Evolutionary conservation across 495 filamentous ascomycete genomes (phyloP).

Genomic region (Penicillium turbatum): DNA sequence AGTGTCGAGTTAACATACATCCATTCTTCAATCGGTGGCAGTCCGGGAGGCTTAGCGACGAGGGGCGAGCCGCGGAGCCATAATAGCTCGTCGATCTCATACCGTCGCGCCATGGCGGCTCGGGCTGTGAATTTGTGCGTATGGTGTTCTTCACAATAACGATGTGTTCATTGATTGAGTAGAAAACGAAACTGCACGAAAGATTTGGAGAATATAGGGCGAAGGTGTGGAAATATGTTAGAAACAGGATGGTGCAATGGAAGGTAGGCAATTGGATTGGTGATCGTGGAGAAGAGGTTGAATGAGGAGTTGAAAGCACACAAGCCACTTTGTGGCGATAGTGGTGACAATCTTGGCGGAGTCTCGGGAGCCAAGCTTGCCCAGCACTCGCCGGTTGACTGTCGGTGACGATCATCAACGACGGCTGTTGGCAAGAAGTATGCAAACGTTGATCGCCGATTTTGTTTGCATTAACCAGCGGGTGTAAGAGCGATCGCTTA

Average conservation of each 20-base stretch:
- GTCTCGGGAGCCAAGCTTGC: slow-evolving; percentile 25
- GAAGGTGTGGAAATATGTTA: not conserved
- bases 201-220: not conserved
- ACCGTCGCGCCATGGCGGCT: slow-evolving; percentile 57
- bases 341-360: slow-evolving; percentile 27
- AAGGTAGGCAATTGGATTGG: not conserved
- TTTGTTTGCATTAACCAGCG: too few species aligned
- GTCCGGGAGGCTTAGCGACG: slow-evolving; percentile 69
- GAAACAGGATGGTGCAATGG: not conserved
- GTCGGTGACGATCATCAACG: too few species aligned
- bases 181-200: not conserved
- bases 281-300: slow-evolving; percentile 11
- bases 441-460: too few species aligned
- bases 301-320: slow-evolving; percentile 23
- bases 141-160: slow-evolving; percentile 28
- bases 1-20: slow-evolving; percentile 48
- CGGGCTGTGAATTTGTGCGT: slow-evolving; percentile 24
- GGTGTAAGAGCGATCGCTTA: too few species aligned
- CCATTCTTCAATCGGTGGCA: slow-evolving; percentile 94
- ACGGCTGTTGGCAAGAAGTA: too few species aligned
- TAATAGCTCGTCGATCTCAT: slow-evolving; percentile 75
- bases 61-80: slow-evolving; percentile 77
- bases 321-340: slow-evolving; percentile 36
- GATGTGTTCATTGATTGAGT: slow-evolving; percentile 33
- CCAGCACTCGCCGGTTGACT: not conserved